Conservation (phyloP, 2,329 filamentous ascomycete species). For the Colletotrichum liriopes region DNA sequence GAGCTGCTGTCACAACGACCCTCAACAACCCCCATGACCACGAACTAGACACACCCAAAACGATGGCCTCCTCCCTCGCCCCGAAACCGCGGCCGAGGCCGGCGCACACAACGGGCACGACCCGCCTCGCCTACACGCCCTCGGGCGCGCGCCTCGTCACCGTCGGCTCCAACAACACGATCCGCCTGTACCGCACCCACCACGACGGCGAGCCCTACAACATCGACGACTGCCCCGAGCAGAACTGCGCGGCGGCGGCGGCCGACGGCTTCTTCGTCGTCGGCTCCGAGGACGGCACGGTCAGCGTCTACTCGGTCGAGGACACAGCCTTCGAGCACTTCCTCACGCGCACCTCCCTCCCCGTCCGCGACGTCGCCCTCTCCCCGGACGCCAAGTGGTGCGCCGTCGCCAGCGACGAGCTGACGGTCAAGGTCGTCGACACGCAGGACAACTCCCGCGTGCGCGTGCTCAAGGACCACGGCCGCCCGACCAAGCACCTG, state of each 20-base stretch:
- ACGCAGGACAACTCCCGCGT: conserved; percentile 83
- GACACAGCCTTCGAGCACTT: conserved; percentile 84
- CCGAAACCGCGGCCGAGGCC: conserved; percentile 74
- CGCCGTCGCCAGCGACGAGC: conserved; percentile 96
- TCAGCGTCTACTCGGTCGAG: conserved; percentile 90
- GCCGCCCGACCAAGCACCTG: conserved; percentile 90
- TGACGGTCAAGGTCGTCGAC: conserved; percentile 91
- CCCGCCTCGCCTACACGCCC: conserved; percentile 90
- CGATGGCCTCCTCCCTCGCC: conserved; percentile 54
- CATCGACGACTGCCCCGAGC: conserved; percentile 91
- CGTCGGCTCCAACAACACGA: conserved; percentile 92
- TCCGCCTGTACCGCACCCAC: conserved; percentile 92
- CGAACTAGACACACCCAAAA: conserved; percentile 5
- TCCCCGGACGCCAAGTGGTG: conserved; percentile 89
- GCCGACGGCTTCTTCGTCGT: conserved; percentile 87
- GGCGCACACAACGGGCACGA: conserved; percentile 88
- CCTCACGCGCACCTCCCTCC: conserved; percentile 86
- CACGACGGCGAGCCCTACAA: conserved; percentile 94
- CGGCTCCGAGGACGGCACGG: conserved; percentile 95
- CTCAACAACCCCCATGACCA: not conserved
- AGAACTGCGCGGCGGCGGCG: conserved; percentile 83
- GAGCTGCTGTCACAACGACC: not conserved
- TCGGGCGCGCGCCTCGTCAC: conserved; percentile 91
- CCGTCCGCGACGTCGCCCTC: conserved; percentile 88
- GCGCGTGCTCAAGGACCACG: conserved; percentile 86